These are phyloP conservation scores for Tetrahymena borealis DNA, from an alignment of 73 alveolate species.

Conservation along the genomic window DNA sequence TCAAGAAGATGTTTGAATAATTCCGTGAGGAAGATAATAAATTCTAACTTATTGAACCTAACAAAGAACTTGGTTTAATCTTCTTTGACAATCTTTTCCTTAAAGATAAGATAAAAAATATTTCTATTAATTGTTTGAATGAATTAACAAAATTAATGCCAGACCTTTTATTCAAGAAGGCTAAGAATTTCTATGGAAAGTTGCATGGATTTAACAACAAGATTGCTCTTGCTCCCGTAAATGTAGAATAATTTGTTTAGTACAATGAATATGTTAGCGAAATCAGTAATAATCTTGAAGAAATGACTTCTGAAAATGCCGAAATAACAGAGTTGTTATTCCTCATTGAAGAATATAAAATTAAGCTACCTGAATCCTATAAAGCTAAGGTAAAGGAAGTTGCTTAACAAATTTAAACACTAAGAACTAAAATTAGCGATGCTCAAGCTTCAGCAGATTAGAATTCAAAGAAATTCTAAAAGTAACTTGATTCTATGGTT, in stretches of 20 bases:
- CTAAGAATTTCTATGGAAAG: constrained; percentile 16
- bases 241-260: constrained; percentile 64
- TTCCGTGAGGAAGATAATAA: constrained; percentile 45
- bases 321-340: constrained; percentile 55
- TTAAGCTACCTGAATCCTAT: constrained; percentile 58
- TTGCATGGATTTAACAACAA: constrained; percentile 18
- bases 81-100: constrained; percentile 53
- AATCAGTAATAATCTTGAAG: constrained; percentile 50
- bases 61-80: constrained; percentile 52
- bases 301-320: constrained; percentile 45
- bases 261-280: constrained; percentile 52
- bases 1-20: constrained; percentile 39
- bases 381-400: constrained; percentile 66
- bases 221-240: constrained; percentile 48
- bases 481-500: constrained; percentile 49
- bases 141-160: constrained; percentile 44
- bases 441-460: constrained; percentile 68
- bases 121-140: constrained; percentile 38
- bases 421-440: constrained; percentile 63
- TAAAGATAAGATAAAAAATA: constrained; percentile 48
- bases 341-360: constrained; percentile 59
- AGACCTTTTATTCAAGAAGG: constrained; percentile 41
- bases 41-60: constrained; percentile 49
- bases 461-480: constrained; percentile 62
- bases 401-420: constrained; percentile 24